These are phyloP conservation scores for Infundibulicybe gibba DNA, from an alignment of 768 basidiomycete genomes.

Conservation along the genomic window DNA sequence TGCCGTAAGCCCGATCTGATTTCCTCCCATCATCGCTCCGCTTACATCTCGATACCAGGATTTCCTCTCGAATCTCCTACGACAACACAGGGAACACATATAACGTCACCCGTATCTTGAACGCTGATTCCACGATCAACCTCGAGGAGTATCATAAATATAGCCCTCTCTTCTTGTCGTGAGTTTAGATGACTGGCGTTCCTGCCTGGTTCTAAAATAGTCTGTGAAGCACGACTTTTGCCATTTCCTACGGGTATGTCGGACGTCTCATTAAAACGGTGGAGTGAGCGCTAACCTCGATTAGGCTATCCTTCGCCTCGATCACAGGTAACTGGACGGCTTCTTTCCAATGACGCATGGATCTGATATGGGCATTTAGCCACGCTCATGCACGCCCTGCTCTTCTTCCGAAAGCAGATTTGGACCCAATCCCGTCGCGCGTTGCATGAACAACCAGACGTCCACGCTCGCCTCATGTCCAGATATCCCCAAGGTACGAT, in stretches of 20 bases:
- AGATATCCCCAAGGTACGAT: constrained; percentile 84
- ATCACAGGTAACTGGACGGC: no score
- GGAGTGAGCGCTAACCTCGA: no score
- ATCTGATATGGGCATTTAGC: no score
- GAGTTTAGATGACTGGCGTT: no score
- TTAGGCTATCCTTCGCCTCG: constrained; percentile 66
- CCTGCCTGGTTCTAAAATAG: no score
- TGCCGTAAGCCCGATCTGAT: constrained; percentile 39
- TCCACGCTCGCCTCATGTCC: constrained; percentile 81
- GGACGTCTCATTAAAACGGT: no score
- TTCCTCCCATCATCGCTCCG: background rate
- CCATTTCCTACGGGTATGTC: constrained; percentile 59
- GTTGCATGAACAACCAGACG: constrained; percentile 76
- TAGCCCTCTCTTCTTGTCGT: constrained; percentile 59
- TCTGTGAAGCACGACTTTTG: constrained; percentile 55
- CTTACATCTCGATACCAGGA: constrained; percentile 21
- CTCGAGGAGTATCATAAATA: constrained; percentile 50
- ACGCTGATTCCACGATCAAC: constrained; percentile 51
- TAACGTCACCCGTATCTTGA: constrained; percentile 56
- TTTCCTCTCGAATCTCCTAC: constrained; percentile 60
- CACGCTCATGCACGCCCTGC: constrained; percentile 63
- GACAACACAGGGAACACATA: constrained; percentile 59
- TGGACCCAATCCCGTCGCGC: constrained; percentile 67
- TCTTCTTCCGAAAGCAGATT: constrained; percentile 80
- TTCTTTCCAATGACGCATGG: no score